Evolutionary conservation across 495 filamentous ascomycete species (phyloP), one percentile per base, ranked within the genome.

Genomic region (Aspergillus egyptiacus): DNA sequence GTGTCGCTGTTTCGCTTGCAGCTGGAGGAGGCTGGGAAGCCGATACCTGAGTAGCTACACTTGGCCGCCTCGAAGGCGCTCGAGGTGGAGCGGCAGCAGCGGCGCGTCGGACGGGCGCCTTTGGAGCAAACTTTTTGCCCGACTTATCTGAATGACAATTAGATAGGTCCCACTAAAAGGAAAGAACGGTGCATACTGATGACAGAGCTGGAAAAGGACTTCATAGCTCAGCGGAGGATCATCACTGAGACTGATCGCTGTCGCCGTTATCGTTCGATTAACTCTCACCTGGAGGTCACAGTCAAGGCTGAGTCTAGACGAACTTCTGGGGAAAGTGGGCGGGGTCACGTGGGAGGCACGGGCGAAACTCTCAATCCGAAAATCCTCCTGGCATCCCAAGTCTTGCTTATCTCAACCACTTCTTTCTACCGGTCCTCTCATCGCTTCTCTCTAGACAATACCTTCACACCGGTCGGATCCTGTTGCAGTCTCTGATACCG

Each of bases 141-240:
- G 74, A 76, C 62, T 78, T 78, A 47, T 78, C 75, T 77, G 35
- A 6, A 53, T n/a, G 17, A 37, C 35, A 31, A 24, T 36, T 17
- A 44, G 15, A 18, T 27, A n/a, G 1, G 25, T 45, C 15, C 6
- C 6, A 17, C 28, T 14, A 18, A 32, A n/a, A 50, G 8, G 36
- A 10, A 17, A 35, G 25, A 11, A 32, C 9, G 3, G 9, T 25
- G 66, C 75, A 54, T 60, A 81, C 78, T 81, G 49, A 81, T 78
- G 17, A 69, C 71, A 50, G 79, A 81, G 57, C 76, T 80, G 36
- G 74, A 77, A 28, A 81, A 74, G 18, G 74, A 64, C 50, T 74
- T 72, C 73, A 80, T 79, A 46, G 40, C 41, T 44, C 33, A 45
- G 55, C 53, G 61, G 55, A 31, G 38, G 45, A 37, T 46, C 56